These are phyloP conservation scores for Solanum pimpinellifolium DNA, from an alignment of 257 asterid genomes.

Conservation along the genomic window DNA sequence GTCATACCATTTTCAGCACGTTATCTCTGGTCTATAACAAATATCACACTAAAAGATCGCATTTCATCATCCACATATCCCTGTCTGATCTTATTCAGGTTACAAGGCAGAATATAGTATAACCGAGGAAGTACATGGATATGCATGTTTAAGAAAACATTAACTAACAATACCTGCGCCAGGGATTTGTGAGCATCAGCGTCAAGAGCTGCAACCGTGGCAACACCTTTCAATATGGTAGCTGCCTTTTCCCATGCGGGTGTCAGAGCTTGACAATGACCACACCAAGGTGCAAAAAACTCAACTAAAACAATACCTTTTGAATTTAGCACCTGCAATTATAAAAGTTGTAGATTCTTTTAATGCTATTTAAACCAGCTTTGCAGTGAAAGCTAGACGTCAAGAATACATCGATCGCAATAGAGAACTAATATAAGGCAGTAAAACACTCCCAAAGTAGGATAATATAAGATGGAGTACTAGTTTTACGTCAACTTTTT, in stretches of 20 bases:
- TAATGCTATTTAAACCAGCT: background rate
- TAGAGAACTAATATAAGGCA: background rate
- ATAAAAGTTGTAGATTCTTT: background rate
- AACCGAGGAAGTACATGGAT: background rate
- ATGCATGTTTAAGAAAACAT: background rate
- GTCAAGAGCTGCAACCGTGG: constrained; percentile 86
- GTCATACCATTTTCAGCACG: background rate
- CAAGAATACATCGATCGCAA: background rate
- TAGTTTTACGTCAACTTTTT: background rate
- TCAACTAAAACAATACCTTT: constrained; percentile 84
- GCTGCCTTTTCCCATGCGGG: constrained; percentile 95
- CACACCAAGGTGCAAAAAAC: constrained; percentile 98
- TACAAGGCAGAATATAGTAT: background rate
- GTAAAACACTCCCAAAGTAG: background rate
- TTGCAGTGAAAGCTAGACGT: background rate
- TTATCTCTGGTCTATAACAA: background rate
- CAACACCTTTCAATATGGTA: constrained; percentile 75
- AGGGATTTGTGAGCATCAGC: constrained; percentile 90
- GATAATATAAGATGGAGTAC: background rate
- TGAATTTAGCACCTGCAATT: constrained; percentile 69
- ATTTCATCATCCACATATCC: background rate
- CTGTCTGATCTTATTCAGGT: background rate
- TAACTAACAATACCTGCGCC: constrained; percentile 51
- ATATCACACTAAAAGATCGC: background rate
- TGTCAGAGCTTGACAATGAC: constrained; percentile 86